Base-by-base conservation (phyloP, 805 yeast genomes). In the Pichia paraexigua region DNA sequence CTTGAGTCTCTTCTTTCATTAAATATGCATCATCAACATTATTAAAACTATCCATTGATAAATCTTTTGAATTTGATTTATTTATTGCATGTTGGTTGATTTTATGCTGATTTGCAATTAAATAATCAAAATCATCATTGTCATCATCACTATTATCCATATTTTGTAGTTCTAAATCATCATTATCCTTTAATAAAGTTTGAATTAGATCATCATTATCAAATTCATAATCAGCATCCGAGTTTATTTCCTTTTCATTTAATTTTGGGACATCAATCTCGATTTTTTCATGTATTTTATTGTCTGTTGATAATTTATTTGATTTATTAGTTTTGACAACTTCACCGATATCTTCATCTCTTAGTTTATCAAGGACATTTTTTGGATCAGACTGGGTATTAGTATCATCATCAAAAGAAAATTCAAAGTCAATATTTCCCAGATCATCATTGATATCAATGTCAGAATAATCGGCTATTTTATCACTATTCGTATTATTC, bases 151-250 rank as follows among this genome's bases (percentile, higher is more conserved):
- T 62, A 47, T 65, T 60, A n/a, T 70, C 71, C 52, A 67, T 60
- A 10, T 64, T 60, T 41, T 58, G 58, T 43, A 68, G 54, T 51
- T 69, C 73, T 18, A 69, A 58, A 43, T 69, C 73, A 45, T 69
- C 72, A 49, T 69, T 66, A 58, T 69, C 73, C 37, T 66, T 65
- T 51, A 69, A 67, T 43, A 69, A 57, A 10, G 73, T 66, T 48
- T 63, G 67, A 39, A 74, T 67, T 45, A 72, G 65, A 52, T 73
- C 77, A 51, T 77, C 77, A 45, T 75, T 72, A 55, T 69, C 83
- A 53, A 78, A 73, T 57, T 78, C 83, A 58, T 83, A 82, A 59
- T 82, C 91, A 12, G 80, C 88, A 51, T 82, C 89, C 0, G 85
- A 78, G 50, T 69, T 64, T 12, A 67, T 53, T 20, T 68, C 72